phyloP scores from a whole-genome alignment of 805 yeast species.

The Kuraishia ogatae region DNA sequence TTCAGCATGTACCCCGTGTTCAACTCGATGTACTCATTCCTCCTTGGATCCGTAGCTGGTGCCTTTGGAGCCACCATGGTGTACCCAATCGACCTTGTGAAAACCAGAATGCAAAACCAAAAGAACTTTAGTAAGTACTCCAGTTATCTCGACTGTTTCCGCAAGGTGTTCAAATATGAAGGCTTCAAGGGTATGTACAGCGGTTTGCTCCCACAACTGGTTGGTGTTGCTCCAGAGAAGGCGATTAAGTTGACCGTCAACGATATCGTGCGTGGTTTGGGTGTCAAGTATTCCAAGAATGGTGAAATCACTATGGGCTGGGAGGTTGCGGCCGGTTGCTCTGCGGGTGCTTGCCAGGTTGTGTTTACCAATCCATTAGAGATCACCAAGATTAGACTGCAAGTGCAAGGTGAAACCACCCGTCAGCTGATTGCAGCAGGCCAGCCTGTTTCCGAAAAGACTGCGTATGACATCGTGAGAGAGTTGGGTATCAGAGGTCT shows the following conservation, averaged over 20 bases:
- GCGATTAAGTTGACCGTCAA: slow-evolving; percentile 94
- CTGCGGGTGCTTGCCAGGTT: slow-evolving; percentile 96
- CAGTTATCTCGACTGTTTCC: slow-evolving; percentile 80
- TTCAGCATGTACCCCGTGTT: slow-evolving; percentile 56
- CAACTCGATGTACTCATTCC: slow-evolving; percentile 80
- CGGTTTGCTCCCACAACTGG: slow-evolving; percentile 87
- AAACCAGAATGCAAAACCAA: slow-evolving; percentile 97
- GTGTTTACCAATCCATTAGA: slow-evolving; percentile 93
- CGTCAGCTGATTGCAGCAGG: slow-evolving; percentile 26
- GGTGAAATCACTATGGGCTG: slow-evolving; percentile 43
- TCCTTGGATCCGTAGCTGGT: slow-evolving; percentile 91
- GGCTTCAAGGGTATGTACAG: slow-evolving; percentile 84
- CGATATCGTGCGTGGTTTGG: slow-evolving; percentile 71
- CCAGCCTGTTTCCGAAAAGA: slow-evolving; percentile 26
- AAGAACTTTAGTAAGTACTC: slow-evolving; percentile 60
- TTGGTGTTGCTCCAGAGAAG: slow-evolving; percentile 98
- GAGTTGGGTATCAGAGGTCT: slow-evolving; percentile 79
- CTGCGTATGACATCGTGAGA: slow-evolving; percentile 66
- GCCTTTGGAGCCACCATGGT: slow-evolving; percentile 98
- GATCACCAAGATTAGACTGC: slow-evolving; percentile 89
- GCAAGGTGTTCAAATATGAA: slow-evolving; percentile 66
- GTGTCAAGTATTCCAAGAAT: slow-evolving; percentile 41
- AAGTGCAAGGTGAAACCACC: slow-evolving; percentile 74
- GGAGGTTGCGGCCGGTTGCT: slow-evolving; percentile 84
- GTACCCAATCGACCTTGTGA: slow-evolving; percentile 92